These are phyloP conservation scores for Aspergillus piperis DNA, from an alignment of 2,329 filamentous ascomycete genomes.

Conservation along the genomic window DNA sequence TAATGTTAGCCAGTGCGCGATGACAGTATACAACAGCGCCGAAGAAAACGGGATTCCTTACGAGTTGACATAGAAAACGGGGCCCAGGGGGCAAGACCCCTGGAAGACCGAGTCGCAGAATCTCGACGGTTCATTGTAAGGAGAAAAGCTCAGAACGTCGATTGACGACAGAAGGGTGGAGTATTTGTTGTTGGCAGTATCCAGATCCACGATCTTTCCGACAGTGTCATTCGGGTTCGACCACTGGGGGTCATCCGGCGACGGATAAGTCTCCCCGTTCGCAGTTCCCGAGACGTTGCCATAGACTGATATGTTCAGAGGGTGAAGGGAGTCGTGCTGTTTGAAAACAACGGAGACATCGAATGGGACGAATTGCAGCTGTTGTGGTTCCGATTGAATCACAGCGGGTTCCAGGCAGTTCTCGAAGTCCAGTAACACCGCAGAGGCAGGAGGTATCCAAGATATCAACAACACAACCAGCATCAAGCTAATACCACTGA, in stretches of 20 bases:
- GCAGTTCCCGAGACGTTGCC: conserved; percentile 84
- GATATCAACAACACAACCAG: conserved; percentile 26
- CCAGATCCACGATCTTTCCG: conserved; percentile 75
- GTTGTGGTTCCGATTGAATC: conserved; percentile 59
- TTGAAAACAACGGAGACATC: conserved; percentile 76
- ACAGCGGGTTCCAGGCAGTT: conserved; percentile 72
- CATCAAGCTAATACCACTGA: conserved; percentile 20
- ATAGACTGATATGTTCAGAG: conserved; percentile 76
- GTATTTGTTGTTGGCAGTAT: conserved; percentile 59
- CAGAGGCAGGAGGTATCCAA: conserved; percentile 50
- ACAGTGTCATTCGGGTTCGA: conserved; percentile 59
- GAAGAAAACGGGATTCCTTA: conserved; percentile 31
- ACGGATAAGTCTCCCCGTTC: conserved; percentile 56
- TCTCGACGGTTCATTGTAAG: conserved; percentile 57
- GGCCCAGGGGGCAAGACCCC: conserved; percentile 71
- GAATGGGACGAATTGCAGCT: conserved; percentile 77
- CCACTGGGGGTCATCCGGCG: conserved; percentile 63
- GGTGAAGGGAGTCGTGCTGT: conserved; percentile 59
- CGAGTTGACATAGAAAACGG: conserved; percentile 65
- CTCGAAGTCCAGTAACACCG: conserved; percentile 73
- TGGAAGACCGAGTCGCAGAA: conserved; percentile 69
- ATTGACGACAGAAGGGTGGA: conserved; percentile 74
- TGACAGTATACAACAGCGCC: conserved; percentile 1
- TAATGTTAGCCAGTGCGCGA: conserved; percentile 2
- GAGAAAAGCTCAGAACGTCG: conserved; percentile 75